These are phyloP conservation scores for Kodamaea laetipori DNA, from an alignment of 805 yeast species.

Conservation along the genomic window DNA sequence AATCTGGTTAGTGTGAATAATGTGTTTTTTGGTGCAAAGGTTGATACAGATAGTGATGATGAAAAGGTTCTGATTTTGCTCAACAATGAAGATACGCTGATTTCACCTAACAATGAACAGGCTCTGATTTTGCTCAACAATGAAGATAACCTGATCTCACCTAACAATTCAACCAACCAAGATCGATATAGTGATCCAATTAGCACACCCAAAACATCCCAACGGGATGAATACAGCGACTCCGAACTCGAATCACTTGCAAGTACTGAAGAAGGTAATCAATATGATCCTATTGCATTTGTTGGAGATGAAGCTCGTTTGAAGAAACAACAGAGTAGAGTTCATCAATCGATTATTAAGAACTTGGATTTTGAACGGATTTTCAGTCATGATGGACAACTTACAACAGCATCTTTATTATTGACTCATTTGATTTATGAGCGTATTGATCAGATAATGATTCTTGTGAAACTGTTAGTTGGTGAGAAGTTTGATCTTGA, in stretches of 20 bases:
- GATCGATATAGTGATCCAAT: neutral
- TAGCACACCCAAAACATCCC: too few relatives aligned
- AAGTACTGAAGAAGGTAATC: neutral
- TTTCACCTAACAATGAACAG: too few relatives aligned
- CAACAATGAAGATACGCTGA: too few relatives aligned
- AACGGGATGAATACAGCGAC: neutral
- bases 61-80: too few relatives aligned
- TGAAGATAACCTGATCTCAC: too few relatives aligned
- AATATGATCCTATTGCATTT: slow-evolving; percentile 2
- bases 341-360: slow-evolving; percentile 15
- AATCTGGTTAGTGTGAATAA: slow-evolving; percentile 20
- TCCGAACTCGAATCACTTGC: slow-evolving; percentile 5
- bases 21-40: slow-evolving; percentile 21
- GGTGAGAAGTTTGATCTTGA: slow-evolving; percentile 36
- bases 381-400: slow-evolving; percentile 35
- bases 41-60: slow-evolving; percentile 2
- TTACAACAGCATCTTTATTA: slow-evolving; percentile 28
- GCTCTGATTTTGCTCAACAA: too few relatives aligned
- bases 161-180: neutral
- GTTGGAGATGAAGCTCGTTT: neutral
- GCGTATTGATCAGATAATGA: slow-evolving; percentile 31
- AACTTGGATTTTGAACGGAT: slow-evolving; percentile 29
- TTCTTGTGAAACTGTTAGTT: slow-evolving; percentile 33
- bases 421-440: slow-evolving; percentile 33
- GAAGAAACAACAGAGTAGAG: slow-evolving; percentile 4